phyloP scores from a whole-genome alignment of 2,329 filamentous ascomycete genomes.

The Onygenales sp. region DNA sequence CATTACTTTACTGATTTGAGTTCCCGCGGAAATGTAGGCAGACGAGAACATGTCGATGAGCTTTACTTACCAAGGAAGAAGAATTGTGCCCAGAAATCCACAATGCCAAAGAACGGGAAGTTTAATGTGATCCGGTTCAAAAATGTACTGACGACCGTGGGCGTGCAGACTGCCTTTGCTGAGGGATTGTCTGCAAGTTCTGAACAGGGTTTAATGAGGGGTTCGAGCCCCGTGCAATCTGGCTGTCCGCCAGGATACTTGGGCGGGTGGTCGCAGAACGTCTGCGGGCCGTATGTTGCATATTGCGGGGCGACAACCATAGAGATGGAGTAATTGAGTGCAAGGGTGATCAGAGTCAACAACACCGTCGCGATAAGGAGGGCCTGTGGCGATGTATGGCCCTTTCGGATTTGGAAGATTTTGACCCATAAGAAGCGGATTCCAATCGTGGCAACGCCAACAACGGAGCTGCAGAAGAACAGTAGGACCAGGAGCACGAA shows the following conservation, averaged over 20 bases:
- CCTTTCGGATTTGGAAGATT: conserved; percentile 83
- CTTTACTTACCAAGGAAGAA: conserved; percentile 59
- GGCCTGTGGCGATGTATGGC: conserved; percentile 83
- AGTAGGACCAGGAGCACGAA: conserved; percentile 77
- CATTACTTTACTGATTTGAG: neutral
- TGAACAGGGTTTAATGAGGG: conserved; percentile 71
- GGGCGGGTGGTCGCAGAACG: conserved; percentile 71
- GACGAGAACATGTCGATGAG: no score
- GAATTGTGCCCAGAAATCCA: conserved; percentile 97
- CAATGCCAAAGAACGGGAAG: conserved; percentile 85
- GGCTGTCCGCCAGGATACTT: conserved; percentile 55
- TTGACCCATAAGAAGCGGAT: conserved; percentile 95
- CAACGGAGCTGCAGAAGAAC: conserved; percentile 79
- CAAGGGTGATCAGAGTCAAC: conserved; percentile 78
- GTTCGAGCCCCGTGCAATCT: conserved; percentile 59
- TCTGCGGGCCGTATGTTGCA: conserved; percentile 86
- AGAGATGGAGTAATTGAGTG: conserved; percentile 83
- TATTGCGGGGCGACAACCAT: conserved; percentile 97
- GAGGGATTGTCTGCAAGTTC: conserved; percentile 61
- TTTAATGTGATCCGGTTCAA: conserved; percentile 86
- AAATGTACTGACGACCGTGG: conserved; percentile 83
- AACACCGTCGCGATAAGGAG: conserved; percentile 84
- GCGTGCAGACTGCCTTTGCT: conserved; percentile 78
- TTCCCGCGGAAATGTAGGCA: no score
- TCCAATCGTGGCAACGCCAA: conserved; percentile 75